Evolutionary conservation across 1,284 basidiomycete species (phyloP).

Genomic region (Pseudozyma hubeiensis): DNA sequence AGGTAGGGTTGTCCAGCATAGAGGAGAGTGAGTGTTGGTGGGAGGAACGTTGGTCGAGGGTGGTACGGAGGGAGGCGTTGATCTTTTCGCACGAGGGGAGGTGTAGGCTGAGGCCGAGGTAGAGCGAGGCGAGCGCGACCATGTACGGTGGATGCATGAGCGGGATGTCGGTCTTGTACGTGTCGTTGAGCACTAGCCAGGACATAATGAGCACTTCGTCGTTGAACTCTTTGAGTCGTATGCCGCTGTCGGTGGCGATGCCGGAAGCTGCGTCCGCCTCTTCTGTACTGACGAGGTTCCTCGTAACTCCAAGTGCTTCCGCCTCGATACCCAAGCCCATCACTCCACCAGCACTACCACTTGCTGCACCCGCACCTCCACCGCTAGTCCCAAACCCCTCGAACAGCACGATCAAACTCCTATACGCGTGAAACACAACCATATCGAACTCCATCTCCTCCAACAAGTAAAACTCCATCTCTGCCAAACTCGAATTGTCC

Average conservation of each 20-base stretch:
- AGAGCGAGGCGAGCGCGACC: conserved; percentile 89
- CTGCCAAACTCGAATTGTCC: conserved; percentile 85
- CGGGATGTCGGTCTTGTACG: conserved; percentile 88
- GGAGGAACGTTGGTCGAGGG: conserved; percentile 14
- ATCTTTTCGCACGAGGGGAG: conserved; percentile 29
- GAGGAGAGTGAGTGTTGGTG: conserved; percentile 64
- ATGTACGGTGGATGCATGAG: conserved; percentile 93
- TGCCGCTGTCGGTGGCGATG: not conserved
- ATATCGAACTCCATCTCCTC: conserved; percentile 96
- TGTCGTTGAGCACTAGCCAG: conserved; percentile 93
- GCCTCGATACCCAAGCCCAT: conserved; percentile 14
- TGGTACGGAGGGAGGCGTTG: conserved; percentile 10
- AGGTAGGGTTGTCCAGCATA: conserved; percentile 7
- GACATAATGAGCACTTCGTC: conserved; percentile 71
- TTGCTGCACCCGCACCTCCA: conserved; percentile 1
- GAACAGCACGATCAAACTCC: conserved; percentile 82
- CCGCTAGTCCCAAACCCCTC: conserved; percentile 66
- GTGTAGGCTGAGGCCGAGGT: conserved; percentile 72
- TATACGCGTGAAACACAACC: conserved; percentile 92
- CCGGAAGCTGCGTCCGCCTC: conserved; percentile 8
- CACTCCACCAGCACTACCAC: not conserved
- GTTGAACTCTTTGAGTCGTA: conserved; percentile 70
- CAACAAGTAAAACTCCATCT: conserved; percentile 98
- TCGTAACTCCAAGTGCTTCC: conserved; percentile 23
- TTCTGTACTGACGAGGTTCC: conserved; percentile 5